Evolutionary conservation across 1,284 basidiomycete genomes (phyloP).

Genomic region (Naganishia liquefaciens): DNA sequence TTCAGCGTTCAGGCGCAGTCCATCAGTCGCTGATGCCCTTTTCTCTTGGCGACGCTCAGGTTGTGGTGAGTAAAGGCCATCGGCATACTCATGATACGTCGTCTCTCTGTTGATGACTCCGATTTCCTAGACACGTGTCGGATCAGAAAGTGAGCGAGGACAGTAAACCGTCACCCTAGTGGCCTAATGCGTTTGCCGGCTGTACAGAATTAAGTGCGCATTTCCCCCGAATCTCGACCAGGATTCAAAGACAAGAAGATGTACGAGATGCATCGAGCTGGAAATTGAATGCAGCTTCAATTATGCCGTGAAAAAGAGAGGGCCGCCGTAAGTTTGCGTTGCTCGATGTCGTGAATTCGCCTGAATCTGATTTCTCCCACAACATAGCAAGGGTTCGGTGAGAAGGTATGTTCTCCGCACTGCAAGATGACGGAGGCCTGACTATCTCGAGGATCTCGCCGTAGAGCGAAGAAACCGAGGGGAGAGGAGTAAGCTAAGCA

Average conservation of each 20-base stretch:
- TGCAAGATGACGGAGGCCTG: not conserved
- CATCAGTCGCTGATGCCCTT: no score
- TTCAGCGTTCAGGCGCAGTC: no score
- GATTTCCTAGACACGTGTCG: slow-evolving; percentile 23
- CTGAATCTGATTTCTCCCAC: not conserved
- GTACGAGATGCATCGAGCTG: slow-evolving; percentile 26
- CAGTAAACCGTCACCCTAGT: not conserved
- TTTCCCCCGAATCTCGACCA: slow-evolving; percentile 9
- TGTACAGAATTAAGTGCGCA: slow-evolving; percentile 26
- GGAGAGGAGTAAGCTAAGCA: not conserved
- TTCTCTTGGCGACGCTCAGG: slow-evolving; percentile 4
- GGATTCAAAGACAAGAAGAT: not conserved
- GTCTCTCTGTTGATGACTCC: not conserved
- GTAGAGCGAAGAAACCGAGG: slow-evolving; percentile 3
- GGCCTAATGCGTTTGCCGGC: not conserved
- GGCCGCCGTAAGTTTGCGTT: slow-evolving; percentile 24
- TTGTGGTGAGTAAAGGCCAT: slow-evolving; percentile 8
- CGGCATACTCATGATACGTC: not conserved
- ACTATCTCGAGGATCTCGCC: not conserved
- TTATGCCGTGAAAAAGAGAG: slow-evolving; percentile 29
- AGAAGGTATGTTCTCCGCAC: slow-evolving; percentile 12
- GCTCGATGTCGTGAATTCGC: not conserved
- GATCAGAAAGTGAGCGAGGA: slow-evolving; percentile 19
- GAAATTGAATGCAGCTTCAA: slow-evolving; percentile 22
- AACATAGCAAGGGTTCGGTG: slow-evolving; percentile 20